Evolutionary conservation across 805 yeast genomes (phyloP).

Genomic region (Teunomyces tritomae): DNA sequence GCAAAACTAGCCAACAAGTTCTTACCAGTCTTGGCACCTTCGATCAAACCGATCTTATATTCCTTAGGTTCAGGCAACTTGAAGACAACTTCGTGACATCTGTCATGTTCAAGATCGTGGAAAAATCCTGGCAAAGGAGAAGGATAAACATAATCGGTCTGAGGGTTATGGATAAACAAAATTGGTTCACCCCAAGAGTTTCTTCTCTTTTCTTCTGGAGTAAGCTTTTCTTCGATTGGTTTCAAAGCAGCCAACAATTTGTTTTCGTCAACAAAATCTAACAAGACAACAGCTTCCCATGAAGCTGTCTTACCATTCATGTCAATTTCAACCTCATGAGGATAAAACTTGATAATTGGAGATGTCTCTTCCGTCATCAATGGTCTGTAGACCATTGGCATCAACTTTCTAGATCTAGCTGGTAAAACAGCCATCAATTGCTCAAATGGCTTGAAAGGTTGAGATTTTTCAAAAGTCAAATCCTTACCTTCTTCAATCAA

Average conservation of each 20-base stretch:
- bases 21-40: conserved; percentile 68
- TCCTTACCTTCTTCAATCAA: conserved; percentile 29
- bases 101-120: conserved; percentile 74
- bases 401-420: conserved; percentile 76
- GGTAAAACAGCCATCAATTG: conserved; percentile 98
- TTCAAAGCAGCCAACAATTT: conserved; percentile 70
- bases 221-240: conserved; percentile 59
- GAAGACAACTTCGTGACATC: conserved; percentile 65
- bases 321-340: conserved; percentile 82
- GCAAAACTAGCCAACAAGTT: conserved; percentile 89
- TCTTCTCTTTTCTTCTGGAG: conserved; percentile 69
- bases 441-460: conserved; percentile 88
- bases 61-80: conserved; percentile 48
- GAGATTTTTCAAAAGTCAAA: conserved; percentile 63
- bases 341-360: conserved; percentile 88
- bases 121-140: conserved; percentile 79
- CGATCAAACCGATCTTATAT: conserved; percentile 55
- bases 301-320: conserved; percentile 92
- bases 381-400: conserved; percentile 74
- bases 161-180: conserved; percentile 72
- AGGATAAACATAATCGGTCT: conserved; percentile 60
- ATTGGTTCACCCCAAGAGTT: conserved; percentile 74
- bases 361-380: conserved; percentile 84
- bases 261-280: conserved; percentile 85
- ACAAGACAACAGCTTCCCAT: conserved; percentile 96